These are phyloP conservation scores for Candida lessepsii DNA, from an alignment of 805 yeast species.

Conservation along the genomic window DNA sequence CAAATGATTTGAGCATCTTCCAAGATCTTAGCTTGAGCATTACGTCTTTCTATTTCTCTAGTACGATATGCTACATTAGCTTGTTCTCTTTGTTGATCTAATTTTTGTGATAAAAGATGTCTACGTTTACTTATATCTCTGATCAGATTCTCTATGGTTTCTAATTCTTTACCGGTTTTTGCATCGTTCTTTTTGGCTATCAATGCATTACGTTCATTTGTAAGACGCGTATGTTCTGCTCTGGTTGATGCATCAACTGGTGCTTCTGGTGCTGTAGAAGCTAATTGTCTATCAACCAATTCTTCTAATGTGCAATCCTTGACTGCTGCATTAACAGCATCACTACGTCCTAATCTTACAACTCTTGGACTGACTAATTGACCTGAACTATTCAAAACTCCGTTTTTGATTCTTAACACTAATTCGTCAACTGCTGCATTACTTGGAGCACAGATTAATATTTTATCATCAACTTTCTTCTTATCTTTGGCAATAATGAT, in stretches of 20 bases:
- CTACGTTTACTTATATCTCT: conserved; percentile 59
- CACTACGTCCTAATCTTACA: conserved; percentile 87
- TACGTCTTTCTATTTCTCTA: conserved; percentile 74
- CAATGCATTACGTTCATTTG: conserved; percentile 57
- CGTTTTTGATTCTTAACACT: conserved; percentile 74
- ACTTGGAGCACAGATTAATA: conserved; percentile 94
- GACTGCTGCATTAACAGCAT: conserved; percentile 80
- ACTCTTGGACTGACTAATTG: conserved; percentile 56
- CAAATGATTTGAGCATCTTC: conserved; percentile 82
- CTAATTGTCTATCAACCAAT: conserved; percentile 63
- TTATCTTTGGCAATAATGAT: conserved; percentile 15
- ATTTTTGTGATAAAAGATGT: conserved; percentile 65
- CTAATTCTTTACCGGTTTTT: conserved; percentile 41
- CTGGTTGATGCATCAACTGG: conserved; percentile 36
- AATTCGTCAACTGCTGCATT: conserved; percentile 98
- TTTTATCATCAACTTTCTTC: conserved; percentile 35
- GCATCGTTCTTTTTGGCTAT: conserved; percentile 16
- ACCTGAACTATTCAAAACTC: conserved; percentile 61
- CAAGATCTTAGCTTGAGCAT: conserved; percentile 69
- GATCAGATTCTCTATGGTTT: conserved; percentile 47
- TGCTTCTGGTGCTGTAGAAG: conserved; percentile 27
- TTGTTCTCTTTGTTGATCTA: conserved; percentile 78
- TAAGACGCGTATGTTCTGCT: conserved; percentile 49
- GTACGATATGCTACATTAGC: conserved; percentile 67
- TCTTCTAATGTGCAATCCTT: conserved; percentile 84